Evolutionary conservation across 2,329 filamentous ascomycete species (phyloP), one percentile per base, ranked within the genome.

Genomic region (Colletotrichum sp.): DNA sequence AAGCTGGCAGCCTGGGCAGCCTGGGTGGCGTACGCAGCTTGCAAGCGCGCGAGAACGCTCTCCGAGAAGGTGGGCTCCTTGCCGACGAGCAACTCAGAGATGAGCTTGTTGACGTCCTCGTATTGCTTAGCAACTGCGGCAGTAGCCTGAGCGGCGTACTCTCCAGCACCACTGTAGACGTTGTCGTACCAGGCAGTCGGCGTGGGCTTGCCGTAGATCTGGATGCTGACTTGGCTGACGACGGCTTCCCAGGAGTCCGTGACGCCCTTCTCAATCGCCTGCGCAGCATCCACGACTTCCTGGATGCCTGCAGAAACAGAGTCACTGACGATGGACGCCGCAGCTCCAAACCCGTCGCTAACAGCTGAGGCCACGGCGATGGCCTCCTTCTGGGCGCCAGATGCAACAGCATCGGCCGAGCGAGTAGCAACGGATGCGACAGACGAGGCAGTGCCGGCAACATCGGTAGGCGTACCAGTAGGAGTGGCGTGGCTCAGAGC

Each of bases 11-110:
- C 86, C 1, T 88, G 92, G 1, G 91, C 88, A 3, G 90, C 85
- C 2, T 92, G 93, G 0, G 92, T 94, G 28, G 92, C 91, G 80
- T 96, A 97, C 1, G 92, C 94, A 5, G 90, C 93, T 72, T 91
- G 91, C 15, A 98, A 88, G 67, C 94, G 91, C 68, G 88, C 92
- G 84, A 95, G 92, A 5, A 96, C 93, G 75, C 94, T 96, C 81
- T 98, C 94, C 0, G 93, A 96, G 80, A 95, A 98, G 16, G 93
- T 92, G 1, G 94, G 93, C 82, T 98, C 95, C 82, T 93, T 95
- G 69, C 94, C 95, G 55, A 90, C 85, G 16, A 98, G 88, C 2
- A 98, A 87, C 83, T 98, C 95, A 2, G 93, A 94, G 16, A 98
- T 89, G 3, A 97, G 89, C 15, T 90, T 91, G 81, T 93, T 92